Conservation (phyloP, 2,329 filamentous ascomycete genomes). For the Colletotrichum chlorophyti region DNA sequence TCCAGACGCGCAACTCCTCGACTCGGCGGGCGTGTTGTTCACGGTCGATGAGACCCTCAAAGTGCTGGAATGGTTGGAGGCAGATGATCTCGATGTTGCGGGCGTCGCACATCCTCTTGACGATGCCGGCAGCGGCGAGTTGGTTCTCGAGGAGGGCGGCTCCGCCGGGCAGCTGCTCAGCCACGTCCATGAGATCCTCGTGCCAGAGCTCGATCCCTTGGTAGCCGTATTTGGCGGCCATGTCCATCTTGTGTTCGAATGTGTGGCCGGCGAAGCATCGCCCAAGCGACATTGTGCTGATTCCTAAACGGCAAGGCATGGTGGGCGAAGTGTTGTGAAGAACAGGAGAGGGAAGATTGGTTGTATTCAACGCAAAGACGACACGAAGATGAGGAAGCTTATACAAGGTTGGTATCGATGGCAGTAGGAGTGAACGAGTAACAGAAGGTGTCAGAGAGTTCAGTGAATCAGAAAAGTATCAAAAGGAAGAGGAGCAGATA, state of each 20-base stretch:
- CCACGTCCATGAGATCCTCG: constrained; percentile 74
- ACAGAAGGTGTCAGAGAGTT: background rate
- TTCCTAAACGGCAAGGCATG: constrained; percentile 67
- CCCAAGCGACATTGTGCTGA: constrained; percentile 80
- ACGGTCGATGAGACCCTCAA: constrained; percentile 75
- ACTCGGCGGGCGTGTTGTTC: constrained; percentile 62
- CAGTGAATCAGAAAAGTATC: background rate
- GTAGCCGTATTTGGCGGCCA: constrained; percentile 70
- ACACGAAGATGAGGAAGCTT: background rate
- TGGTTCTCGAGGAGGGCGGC: constrained; percentile 49
- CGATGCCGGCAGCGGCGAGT: constrained; percentile 62
- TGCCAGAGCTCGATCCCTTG: constrained; percentile 78
- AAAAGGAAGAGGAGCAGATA: background rate
- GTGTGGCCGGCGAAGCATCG: constrained; percentile 72
- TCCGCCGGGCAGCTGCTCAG: constrained; percentile 50
- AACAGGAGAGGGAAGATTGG: background rate
- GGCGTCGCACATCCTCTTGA: constrained; percentile 63
- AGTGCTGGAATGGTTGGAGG: constrained; percentile 80
- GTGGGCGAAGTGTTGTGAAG: constrained; percentile 23
- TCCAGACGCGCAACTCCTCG: constrained; percentile 72
- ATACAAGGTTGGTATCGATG: background rate
- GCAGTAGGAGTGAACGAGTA: background rate
- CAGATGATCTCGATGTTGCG: constrained; percentile 67
- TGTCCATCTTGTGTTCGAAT: constrained; percentile 71
- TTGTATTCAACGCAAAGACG: no score